Percentiles rank a stretch among this genome's conserved stretches.
These are phyloP conservation scores for Pseudomonodictys pantanalensis DNA, from an alignment of 495 filamentous ascomycete genomes.

Conservation along the genomic window DNA sequence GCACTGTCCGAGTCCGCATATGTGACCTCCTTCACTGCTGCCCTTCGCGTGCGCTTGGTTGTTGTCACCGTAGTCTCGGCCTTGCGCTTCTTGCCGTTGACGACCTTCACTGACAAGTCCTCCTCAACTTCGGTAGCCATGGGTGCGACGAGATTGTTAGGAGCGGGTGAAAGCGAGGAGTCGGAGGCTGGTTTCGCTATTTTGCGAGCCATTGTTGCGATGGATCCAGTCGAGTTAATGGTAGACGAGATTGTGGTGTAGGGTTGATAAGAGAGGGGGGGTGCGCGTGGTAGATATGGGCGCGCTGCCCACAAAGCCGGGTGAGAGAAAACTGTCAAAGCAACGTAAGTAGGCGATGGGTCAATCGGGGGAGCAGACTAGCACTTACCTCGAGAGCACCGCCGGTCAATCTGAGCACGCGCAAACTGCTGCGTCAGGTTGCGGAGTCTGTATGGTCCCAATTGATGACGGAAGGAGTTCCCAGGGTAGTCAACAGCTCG, in stretches of 20 bases:
- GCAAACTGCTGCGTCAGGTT: too few relatives aligned
- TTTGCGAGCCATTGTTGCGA: background rate
- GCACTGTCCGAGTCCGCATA: background rate
- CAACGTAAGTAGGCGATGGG: too few relatives aligned
- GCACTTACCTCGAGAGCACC: too few relatives aligned
- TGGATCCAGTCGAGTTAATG: background rate
- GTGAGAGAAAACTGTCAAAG: too few relatives aligned
- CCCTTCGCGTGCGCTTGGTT: background rate
- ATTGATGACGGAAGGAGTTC: too few relatives aligned
- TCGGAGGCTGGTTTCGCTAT: background rate
- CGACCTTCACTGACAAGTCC: background rate
- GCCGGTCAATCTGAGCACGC: too few relatives aligned
- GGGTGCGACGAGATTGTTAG: background rate
- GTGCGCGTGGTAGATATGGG: background rate
- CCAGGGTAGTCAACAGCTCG: too few relatives aligned
- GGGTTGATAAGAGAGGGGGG: background rate
- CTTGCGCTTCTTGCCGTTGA: slow-evolving; percentile 15
- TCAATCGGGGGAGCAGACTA: too few relatives aligned
- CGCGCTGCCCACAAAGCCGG: too few relatives aligned
- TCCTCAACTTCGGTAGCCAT: background rate
- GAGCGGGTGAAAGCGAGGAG: slow-evolving; percentile 13
- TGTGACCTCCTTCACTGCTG: background rate
- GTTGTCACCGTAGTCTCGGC: slow-evolving; percentile 2
- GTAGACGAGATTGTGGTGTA: background rate
- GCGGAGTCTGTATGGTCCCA: too few relatives aligned